A percentile compares a stretch with the other conserved stretches of the same genome.
Conservation (phyloP, 139 green algal genomes). For the Picochlorum sp. region DNA sequence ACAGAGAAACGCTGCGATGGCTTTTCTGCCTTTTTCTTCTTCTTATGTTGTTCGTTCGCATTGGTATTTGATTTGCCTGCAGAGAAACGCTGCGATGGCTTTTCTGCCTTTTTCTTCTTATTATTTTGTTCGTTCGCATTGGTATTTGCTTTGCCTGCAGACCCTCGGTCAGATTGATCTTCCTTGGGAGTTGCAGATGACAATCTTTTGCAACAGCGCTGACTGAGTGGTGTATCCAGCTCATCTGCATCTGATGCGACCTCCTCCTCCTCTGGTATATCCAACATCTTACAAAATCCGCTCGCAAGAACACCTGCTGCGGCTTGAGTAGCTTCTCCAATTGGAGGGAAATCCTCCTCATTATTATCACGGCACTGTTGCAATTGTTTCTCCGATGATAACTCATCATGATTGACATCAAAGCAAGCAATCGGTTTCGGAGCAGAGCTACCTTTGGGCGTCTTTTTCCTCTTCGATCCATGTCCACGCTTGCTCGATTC, state of each 20-base stretch:
- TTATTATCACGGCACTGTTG: slow-evolving; percentile 2
- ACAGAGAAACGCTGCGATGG: slow-evolving; percentile 28
- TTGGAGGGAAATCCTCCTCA: neutral
- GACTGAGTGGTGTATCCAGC: slow-evolving; percentile 25
- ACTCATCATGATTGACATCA: no score
- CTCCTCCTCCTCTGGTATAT: slow-evolving; percentile 20
- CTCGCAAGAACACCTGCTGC: slow-evolving; percentile 10
- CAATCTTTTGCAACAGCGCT: neutral
- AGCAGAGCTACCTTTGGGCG: no score
- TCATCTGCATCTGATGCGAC: slow-evolving; percentile 16
- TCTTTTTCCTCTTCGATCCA: no score
- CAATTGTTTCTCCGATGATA: slow-evolving; percentile 1
- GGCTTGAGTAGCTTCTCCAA: slow-evolving; percentile 14
- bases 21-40: no score
- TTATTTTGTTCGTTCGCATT: neutral
- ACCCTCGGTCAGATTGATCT: neutral
- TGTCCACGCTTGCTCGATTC: no score
- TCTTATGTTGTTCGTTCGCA: no score
- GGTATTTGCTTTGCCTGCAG: neutral
- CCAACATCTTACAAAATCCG: neutral
- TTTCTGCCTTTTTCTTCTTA: neutral
- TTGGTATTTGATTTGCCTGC: no score
- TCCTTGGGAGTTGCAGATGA: neutral
- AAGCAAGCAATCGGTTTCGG: no score
- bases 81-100: no score